Evolutionary conservation across 805 yeast genomes (phyloP), one percentile per base, ranked within the genome.

Genomic region (Ogataea thermomethanolica): DNA sequence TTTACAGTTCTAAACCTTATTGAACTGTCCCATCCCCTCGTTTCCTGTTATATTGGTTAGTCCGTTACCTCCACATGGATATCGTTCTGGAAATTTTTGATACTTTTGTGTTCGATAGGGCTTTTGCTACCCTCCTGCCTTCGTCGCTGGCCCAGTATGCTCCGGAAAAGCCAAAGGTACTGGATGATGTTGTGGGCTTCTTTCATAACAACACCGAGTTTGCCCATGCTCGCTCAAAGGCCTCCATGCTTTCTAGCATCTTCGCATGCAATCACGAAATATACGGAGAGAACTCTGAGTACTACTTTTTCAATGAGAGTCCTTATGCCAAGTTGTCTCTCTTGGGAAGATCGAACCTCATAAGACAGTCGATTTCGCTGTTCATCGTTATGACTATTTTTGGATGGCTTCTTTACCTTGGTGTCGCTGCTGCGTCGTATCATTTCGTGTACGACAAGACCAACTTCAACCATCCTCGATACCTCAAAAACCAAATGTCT

Each of bases 391-490:
- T 89, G 51, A 76, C 88, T 24, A 42, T 91, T 5, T 90, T 91
- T 55, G 99, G 98, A 30, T 81, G 91, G 85, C 27, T 80, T n/a
- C 64, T 91, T 32, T 93, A 93, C 63, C 68, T 89, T 30, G 51
- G 66, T 13, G 82, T 79, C 37, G 98, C 98, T 3, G 70, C 80
- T 11, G 53, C 84, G n/a, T 80, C 95, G 8, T 93, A 85, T 61
- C 51, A 71, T 26, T 78, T 83, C 51, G 79, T 93, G 17, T 93
- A 87, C 60, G 97, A 93, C 65, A 84, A 81, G 59, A 80, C 81
- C 39, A 86, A 88, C 44, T 88, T 91, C 74, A 87, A 91, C 66
- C 99, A 93, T 63, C 99, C 99, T 44, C 77, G 96, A 62, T 91
- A 86, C 64, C 74, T 93, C 65, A 93, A 93, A 62, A 91, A 93